Evolutionary conservation across 2,329 filamentous ascomycete species (phyloP), one percentile per base, ranked within the genome.

Genomic region (Pseudogymnoascus pannorum): DNA sequence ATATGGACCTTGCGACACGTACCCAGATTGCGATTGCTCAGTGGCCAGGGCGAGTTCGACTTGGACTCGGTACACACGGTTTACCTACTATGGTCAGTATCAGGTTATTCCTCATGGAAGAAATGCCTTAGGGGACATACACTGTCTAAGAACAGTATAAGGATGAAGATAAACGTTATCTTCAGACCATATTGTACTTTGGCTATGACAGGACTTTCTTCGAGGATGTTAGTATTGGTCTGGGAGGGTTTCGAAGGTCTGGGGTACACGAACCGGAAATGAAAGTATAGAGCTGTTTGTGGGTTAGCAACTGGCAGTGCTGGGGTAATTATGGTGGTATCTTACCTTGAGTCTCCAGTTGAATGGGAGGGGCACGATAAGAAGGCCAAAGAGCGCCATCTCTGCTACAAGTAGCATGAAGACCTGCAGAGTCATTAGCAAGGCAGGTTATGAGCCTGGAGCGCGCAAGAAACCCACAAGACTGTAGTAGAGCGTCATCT

Each of bases 141-240:
- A 73, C 92, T 96, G 79, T 99, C 94, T 71, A 97, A 85, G 78
- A 99, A 99, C 67, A 99, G 87, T 66, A 99, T 96, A 63, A 97
- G 81, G 72, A 99, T 97, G 79, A 99, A 99, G 73, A 99, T 93
- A 74, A 99, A 99, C 2, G 92, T 96, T 62, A 99, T 99, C 84
- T 97, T 97, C 79, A 99, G 83, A 71, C 92, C 93, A 80, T 99
- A 97, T 80, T 97, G 93, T 66, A 97, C 75, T 75, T 97, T 97
- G 40, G 92, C 94, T 63, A 99, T 83, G 59, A 87, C 64, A 0
- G 82, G 70, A 63, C 69, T 71, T 60, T 72, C 69, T 58, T 51
- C 58, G 16, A 57, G 57, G 31, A 48, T 64, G 60, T 71, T 9
- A 70, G 67, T 59, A 59, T 12, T 29, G 35, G 58, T 24, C 5